These are phyloP conservation scores for Mollisia scopiformis DNA, from an alignment of 2,329 filamentous ascomycete species.

Conservation along the genomic window DNA sequence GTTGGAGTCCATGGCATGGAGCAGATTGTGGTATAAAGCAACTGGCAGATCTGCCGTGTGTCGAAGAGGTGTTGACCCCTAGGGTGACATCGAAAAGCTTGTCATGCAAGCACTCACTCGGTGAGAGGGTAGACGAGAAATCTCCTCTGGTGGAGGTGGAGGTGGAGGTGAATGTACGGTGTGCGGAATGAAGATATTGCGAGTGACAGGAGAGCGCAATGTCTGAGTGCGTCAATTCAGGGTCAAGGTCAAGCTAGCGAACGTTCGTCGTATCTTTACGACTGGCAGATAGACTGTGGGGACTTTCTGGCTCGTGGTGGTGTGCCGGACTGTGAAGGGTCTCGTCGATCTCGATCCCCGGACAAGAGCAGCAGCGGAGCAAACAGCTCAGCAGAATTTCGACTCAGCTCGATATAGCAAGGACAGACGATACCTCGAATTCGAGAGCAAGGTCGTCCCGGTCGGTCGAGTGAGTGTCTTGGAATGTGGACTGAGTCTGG, in stretches of 20 bases:
- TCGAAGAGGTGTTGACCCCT: constrained; percentile 6
- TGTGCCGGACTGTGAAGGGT: constrained; percentile 1
- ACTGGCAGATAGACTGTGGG: not conserved
- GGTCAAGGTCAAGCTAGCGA: not conserved
- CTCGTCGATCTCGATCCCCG: not conserved
- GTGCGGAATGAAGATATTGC: not conserved
- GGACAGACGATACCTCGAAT: too few relatives aligned
- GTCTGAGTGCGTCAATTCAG: not conserved
- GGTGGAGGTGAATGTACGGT: not conserved
- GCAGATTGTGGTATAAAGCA: not conserved
- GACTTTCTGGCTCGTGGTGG: not conserved
- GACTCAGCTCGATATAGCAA: too few relatives aligned
- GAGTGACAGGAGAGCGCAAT: not conserved
- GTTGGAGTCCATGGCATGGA: constrained; percentile 42
- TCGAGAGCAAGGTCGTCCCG: too few relatives aligned
- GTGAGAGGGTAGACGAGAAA: not conserved
- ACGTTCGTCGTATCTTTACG: not conserved
- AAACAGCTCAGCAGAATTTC: too few relatives aligned
- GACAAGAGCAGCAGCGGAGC: too few relatives aligned
- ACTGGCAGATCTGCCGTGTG: constrained; percentile 14
- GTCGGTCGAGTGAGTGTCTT: too few relatives aligned
- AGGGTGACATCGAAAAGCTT: constrained; percentile 26
- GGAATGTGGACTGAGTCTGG: not conserved
- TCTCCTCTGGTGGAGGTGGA: too few relatives aligned
- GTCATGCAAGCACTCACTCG: not conserved